A percentile compares a stretch with the other conserved stretches of the same genome.
phyloP scores from a whole-genome alignment of 2,329 filamentous ascomycete genomes.

The Arthrobotrys musiformis region DNA sequence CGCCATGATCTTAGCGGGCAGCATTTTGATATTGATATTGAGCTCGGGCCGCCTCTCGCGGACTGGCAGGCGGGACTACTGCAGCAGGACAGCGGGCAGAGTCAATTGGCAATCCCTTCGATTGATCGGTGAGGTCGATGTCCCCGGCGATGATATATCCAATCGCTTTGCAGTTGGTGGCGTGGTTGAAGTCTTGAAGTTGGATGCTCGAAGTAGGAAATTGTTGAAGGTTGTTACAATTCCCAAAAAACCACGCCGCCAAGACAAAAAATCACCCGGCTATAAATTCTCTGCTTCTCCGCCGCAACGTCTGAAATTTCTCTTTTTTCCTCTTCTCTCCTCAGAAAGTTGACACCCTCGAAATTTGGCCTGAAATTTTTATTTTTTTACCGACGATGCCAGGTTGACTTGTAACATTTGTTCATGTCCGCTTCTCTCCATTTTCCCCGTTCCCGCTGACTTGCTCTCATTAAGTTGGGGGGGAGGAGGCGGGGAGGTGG shows the following conservation, averaged over 20 bases:
- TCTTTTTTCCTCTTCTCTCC: constrained; percentile 45
- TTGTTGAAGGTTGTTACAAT: not conserved
- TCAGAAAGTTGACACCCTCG: constrained; percentile 56
- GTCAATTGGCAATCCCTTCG: not conserved
- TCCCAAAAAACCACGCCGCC: constrained; percentile 26
- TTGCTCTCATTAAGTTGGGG: not conserved
- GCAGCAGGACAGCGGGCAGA: no score
- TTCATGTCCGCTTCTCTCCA: constrained; percentile 4
- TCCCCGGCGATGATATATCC: not conserved
- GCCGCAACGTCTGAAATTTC: constrained; percentile 1
- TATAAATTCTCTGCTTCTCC: constrained; percentile 39
- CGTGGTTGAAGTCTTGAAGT: not conserved
- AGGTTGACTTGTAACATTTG: constrained; percentile 46
- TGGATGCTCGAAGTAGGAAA: constrained; percentile 1
- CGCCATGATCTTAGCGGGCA: constrained; percentile 51
- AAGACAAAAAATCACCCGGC: constrained; percentile 17
- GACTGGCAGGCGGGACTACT: no score
- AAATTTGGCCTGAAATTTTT: constrained; percentile 55
- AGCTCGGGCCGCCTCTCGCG: no score
- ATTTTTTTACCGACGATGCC: constrained; percentile 27
- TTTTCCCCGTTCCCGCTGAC: not conserved
- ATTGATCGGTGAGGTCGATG: not conserved
- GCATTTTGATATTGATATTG: no score
- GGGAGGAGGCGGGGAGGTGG: not conserved
- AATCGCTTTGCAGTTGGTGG: not conserved